Percentiles rank a stretch among this genome's conserved stretches.
phyloP scores from a whole-genome alignment of 108 stramenopile species.

The Nitzschia inconspicua region DNA sequence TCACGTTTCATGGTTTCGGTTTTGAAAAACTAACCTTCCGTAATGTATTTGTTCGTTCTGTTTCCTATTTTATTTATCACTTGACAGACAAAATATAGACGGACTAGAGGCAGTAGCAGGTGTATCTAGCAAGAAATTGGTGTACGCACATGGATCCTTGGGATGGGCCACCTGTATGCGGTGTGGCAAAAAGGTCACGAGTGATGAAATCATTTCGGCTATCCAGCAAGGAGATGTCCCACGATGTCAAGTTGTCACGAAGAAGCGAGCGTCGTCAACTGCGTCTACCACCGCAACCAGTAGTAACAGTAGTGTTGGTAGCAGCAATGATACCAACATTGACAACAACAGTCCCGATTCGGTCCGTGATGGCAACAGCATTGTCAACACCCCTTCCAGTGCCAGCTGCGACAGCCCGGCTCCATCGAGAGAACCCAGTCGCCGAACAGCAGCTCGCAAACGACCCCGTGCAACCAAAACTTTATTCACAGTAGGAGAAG shows the following conservation, averaged over 20 bases:
- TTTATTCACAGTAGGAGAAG: neutral
- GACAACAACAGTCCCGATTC: neutral
- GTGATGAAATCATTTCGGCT: conserved; percentile 43
- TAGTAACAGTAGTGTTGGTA: neutral
- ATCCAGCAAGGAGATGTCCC: conserved; percentile 59
- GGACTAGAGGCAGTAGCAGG: conserved; percentile 65
- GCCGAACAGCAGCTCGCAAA: neutral
- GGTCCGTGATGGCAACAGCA: neutral
- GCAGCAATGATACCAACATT: neutral
- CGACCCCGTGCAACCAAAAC: neutral
- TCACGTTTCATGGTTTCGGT: neutral
- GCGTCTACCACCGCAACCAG: neutral
- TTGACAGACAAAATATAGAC: conserved; percentile 90
- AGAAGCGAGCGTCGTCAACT: neutral
- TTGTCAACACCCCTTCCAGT: neutral
- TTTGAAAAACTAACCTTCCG: neutral
- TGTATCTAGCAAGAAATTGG: conserved; percentile 56
- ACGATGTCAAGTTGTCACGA: conserved; percentile 35
- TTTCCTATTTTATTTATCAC: no score
- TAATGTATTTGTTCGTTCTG: neutral
- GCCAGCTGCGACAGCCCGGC: neutral
- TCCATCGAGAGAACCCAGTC: neutral
- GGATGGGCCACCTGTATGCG: conserved; percentile 51
- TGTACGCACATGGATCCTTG: conserved; percentile 82
- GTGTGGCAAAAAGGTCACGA: conserved; percentile 50